Evolutionary conservation across 2,329 filamentous ascomycete species (phyloP), one percentile per base, ranked within the genome.

Genomic region (Aspergillus fumigatus): DNA sequence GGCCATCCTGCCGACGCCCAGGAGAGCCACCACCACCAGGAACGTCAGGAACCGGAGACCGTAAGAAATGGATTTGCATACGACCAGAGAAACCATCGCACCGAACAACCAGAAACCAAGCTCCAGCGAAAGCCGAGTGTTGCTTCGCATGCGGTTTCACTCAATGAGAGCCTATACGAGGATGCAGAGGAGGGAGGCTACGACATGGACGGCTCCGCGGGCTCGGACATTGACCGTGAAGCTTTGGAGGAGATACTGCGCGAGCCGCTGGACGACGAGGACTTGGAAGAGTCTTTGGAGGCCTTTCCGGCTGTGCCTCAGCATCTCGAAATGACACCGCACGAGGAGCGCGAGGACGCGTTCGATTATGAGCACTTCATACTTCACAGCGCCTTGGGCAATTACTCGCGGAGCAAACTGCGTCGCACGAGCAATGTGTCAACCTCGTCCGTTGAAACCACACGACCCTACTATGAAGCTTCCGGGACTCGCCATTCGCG

Each of bases 321-420:
- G 0, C 71, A 80, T 50, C 79, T 84, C 54, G 80, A 84, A 52
- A 81, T 82, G 8, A 76, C 88, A 5, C 90, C 91, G 0, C 93
- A 97, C 67, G 93, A 97, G 75, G 92, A 97, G 71, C 88, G 93
- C 21, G 87, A 92, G 63, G 93, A 97, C 72, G 92, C 92, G 1
- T 97, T 97, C 67, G 93, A 97, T 71, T 97, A 97, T 61, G 90
- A 96, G 72, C 88, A 96, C 70, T 97, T 97, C 75, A 96, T 96
- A 72, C 80, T 97, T 14, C 92, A 97, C 72, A 96, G 90, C 63
- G 91, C 92, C 10, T 87, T 97, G 82, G 92, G 91, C 5, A 91
- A 75, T 54, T 79, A 74, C 56, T 70, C 74, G 8, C 67, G 65
- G 26, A 53, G 59, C 35, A 67, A 68, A 56, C 58, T 72, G 45